Conservation (phyloP, 2,329 filamentous ascomycete genomes). For the Fusarium poae region DNA sequence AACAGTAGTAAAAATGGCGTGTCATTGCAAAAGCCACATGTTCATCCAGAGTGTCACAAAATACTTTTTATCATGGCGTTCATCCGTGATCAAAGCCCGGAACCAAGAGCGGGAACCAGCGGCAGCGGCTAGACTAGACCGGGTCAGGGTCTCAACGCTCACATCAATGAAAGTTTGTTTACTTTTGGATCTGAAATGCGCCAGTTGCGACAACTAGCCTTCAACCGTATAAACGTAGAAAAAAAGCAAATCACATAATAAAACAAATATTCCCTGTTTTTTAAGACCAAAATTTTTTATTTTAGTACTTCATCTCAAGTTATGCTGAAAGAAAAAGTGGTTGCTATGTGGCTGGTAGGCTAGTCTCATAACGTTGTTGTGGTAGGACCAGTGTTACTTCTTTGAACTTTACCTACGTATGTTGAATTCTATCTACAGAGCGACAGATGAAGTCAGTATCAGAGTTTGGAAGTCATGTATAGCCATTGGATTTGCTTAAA, state of each 20-base stretch:
- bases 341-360: no score
- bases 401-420: no score
- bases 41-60: background rate
- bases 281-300: rapidly evolving
- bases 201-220: background rate
- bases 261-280: rapidly evolving
- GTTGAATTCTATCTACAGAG: no score
- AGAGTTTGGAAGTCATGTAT: no score
- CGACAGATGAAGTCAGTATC: no score
- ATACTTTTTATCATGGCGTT: background rate
- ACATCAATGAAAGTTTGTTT: background rate
- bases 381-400: no score
- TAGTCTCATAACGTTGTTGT: no score
- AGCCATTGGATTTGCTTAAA: no score
- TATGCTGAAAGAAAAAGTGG: no score
- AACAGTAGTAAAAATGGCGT: background rate
- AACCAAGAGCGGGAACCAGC: conserved; percentile 11
- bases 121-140: conserved; percentile 16
- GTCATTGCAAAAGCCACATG: background rate
- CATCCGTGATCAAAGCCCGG: conserved; percentile 5
- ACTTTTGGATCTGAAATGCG: conserved; percentile 6
- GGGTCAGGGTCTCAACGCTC: conserved; percentile 12
- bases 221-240: rapidly evolving
- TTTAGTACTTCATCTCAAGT: rapidly evolving
- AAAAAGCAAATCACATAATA: rapidly evolving